Evolutionary conservation across 1,284 basidiomycete species (phyloP).

Genomic region (Austropuccinia psidii): DNA sequence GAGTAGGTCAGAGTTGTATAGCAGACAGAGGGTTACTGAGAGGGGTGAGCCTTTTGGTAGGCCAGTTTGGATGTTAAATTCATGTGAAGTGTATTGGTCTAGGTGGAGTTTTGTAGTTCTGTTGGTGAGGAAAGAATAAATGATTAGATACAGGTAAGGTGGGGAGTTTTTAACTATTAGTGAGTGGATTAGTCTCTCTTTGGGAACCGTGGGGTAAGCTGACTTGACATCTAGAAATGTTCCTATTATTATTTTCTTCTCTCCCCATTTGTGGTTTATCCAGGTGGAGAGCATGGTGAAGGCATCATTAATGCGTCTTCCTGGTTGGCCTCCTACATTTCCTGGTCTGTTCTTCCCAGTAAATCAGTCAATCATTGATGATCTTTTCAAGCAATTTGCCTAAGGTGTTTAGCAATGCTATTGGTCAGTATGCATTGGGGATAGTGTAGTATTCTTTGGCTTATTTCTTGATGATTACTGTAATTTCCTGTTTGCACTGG

Average conservation of each 20-base stretch:
- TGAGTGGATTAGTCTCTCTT: neutral
- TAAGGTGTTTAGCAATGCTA: neutral
- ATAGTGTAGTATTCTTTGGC: neutral
- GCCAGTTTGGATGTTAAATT: neutral
- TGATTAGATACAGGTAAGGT: neutral
- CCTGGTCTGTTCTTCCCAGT: neutral
- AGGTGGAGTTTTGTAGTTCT: neutral
- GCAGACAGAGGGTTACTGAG: neutral
- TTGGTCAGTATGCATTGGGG: neutral
- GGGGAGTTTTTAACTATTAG: neutral
- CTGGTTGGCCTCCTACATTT: neutral
- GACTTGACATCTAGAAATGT: neutral
- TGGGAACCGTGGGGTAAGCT: neutral
- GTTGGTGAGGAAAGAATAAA: neutral
- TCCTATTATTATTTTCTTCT: neutral
- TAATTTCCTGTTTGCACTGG: neutral
- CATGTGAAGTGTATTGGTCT: no score
- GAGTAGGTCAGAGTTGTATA: neutral
- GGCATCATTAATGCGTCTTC: neutral
- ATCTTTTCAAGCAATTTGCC: neutral
- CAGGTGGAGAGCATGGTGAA: neutral
- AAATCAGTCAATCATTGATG: neutral
- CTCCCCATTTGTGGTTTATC: neutral
- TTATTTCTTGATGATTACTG: neutral
- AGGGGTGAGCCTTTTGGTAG: neutral